Conservation (phyloP, 2,329 filamentous ascomycete genomes). For the Aspergillus felis region DNA sequence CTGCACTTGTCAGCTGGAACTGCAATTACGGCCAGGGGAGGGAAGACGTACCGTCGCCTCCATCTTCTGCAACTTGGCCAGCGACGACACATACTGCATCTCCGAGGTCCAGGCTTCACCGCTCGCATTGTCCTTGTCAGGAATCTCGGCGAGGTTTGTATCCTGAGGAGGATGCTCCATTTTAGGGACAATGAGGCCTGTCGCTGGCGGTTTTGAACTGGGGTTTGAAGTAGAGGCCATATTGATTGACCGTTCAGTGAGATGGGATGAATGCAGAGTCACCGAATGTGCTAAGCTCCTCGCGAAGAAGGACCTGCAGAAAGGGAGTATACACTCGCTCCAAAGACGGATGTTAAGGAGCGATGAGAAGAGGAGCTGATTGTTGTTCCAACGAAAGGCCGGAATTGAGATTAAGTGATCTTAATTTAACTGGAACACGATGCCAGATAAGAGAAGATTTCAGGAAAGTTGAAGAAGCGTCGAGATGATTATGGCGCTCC, state of each 20-base stretch:
- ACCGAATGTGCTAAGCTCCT: too few relatives aligned
- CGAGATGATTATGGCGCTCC: too few relatives aligned
- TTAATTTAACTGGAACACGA: too few relatives aligned
- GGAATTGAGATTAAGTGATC: not conserved
- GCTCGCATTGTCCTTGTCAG: not conserved
- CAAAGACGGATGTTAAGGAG: too few relatives aligned
- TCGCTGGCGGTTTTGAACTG: constrained; percentile 1
- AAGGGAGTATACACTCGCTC: too few relatives aligned
- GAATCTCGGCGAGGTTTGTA: not conserved
- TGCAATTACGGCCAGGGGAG: not conserved
- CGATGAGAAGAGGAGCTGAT: not conserved
- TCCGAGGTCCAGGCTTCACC: constrained; percentile 29
- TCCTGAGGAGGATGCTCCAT: constrained; percentile 6
- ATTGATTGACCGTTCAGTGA: not conserved
- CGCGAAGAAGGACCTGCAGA: too few relatives aligned
- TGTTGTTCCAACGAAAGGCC: not conserved
- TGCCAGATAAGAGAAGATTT: too few relatives aligned
- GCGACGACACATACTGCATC: constrained; percentile 36
- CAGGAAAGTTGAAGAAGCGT: too few relatives aligned
- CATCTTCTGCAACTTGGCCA: constrained; percentile 39
- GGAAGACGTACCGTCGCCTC: constrained; percentile 25
- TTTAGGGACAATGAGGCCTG: constrained; percentile 16
- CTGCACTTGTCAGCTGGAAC: constrained; percentile 21
- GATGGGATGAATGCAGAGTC: not conserved
- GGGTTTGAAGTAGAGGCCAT: constrained; percentile 6